Percentiles rank a stretch among this genome's conserved stretches.
phyloP scores from a whole-genome alignment of 2,329 filamentous ascomycete genomes.

The Alternaria longipes region DNA sequence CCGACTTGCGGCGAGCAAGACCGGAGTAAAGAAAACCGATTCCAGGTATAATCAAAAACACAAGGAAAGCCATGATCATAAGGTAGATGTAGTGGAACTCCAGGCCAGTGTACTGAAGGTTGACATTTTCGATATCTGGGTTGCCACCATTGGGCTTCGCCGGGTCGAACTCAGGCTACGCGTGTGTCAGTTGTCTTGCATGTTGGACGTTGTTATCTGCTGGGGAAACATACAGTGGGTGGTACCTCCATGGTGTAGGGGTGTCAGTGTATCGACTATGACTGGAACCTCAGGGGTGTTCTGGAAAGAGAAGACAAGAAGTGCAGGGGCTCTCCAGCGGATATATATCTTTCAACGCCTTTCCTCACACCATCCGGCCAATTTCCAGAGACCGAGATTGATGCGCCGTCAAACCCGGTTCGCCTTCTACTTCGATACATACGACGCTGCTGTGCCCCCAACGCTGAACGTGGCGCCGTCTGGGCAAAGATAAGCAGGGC shows the following conservation, averaged over 20 bases:
- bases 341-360: slow-evolving; percentile 32
- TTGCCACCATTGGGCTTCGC: slow-evolving; percentile 64
- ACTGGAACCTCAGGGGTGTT: slow-evolving; percentile 7
- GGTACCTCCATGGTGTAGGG: slow-evolving; percentile 28
- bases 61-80: slow-evolving; percentile 66
- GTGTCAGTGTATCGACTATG: neutral
- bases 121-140: slow-evolving; percentile 63
- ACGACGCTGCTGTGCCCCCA: slow-evolving; percentile 30
- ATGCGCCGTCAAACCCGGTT: slow-evolving; percentile 19
- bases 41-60: slow-evolving; percentile 73
- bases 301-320: slow-evolving; percentile 9
- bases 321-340: slow-evolving; percentile 26
- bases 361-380: slow-evolving; percentile 11
- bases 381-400: slow-evolving; percentile 23
- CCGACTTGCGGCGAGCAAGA: slow-evolving; percentile 69
- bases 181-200: slow-evolving; percentile 1
- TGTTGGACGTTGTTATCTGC: neutral
- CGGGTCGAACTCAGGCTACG: slow-evolving; percentile 53
- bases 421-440: slow-evolving; percentile 23
- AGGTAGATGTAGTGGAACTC: slow-evolving; percentile 71
- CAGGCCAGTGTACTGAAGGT: slow-evolving; percentile 65
- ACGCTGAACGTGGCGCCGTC: slow-evolving; percentile 23
- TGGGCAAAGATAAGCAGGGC: slow-evolving; percentile 47
- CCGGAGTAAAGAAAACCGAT: slow-evolving; percentile 73
- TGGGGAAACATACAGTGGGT: slow-evolving; percentile 24